Base-by-base conservation (phyloP, 208 protist species). In the Trypanosoma cruzi region DNA sequence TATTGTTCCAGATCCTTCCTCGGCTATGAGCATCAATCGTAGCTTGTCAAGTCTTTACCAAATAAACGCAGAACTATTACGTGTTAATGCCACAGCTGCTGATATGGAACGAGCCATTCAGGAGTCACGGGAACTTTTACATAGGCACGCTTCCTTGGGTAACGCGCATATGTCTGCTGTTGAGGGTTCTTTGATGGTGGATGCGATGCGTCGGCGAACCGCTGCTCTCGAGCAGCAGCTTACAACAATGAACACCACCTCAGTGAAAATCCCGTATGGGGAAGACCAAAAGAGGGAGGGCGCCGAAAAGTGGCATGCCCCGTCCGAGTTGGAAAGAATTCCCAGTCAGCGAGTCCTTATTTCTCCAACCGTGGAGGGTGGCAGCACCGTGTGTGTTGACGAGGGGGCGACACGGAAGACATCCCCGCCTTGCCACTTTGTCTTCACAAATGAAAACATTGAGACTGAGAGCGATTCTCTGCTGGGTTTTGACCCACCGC, bases 41-140 rank as follows among this genome's bases (percentile, higher is more conserved):
- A 85, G 80, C 0, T 71, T 92, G 24, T 73, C 73, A 0, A 85
- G 84, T 60, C 71, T 95, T 53, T 53, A 83, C n/a, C 66, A 75
- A 26, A 80, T 95, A 57, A 89, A 91, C 59, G 70, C 72, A 13
- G 79, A 90, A 58, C 56, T 95, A 11, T 68, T 84, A 58, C 78
- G 69, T 11, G 81, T 89, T n/a, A 88, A 82, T 57, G 68, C 68
- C 5, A 91, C 89, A 18, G 71, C 89, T 1, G 89, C 82, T 32
- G 79, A 81, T 1, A 95, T 95, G 86, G 89, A 87, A 36, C 79
- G 75, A 60, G 89, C 89, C 18, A 87, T 95, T 53, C 65, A 76
- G 29, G 86, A 87, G 34, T 91, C 89, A 20, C 75, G 81, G 6
- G 79, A 82, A 10, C 77, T 81, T 46, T 79, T 95, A 20, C 61